phyloP scores from a whole-genome alignment of 2,329 filamentous ascomycete genomes.

The Tympanopsis confertula region DNA sequence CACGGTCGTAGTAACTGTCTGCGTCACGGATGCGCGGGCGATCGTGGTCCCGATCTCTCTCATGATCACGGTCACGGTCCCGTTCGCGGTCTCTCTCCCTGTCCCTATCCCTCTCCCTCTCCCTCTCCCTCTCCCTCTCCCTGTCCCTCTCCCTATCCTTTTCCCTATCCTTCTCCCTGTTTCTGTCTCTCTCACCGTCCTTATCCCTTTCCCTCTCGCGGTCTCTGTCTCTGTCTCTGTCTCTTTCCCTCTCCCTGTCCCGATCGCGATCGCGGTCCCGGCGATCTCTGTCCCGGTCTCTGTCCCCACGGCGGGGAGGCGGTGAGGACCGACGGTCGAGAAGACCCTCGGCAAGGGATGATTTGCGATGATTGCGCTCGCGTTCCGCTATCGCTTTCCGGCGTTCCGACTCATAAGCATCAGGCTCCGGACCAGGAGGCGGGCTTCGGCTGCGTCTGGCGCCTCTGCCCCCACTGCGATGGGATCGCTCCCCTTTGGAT shows the following conservation, averaged over 20 bases:
- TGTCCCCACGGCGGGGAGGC: constrained; percentile 23
- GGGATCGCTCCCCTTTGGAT: constrained; percentile 49
- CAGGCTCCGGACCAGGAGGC: constrained; percentile 58
- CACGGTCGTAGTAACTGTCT: constrained; percentile 65
- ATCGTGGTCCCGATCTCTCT: constrained; percentile 21
- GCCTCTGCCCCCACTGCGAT: constrained; percentile 45
- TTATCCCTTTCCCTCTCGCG: constrained; percentile 28
- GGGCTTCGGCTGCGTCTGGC: constrained; percentile 61
- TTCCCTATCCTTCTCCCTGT: constrained; percentile 22
- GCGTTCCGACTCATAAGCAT: constrained; percentile 90
- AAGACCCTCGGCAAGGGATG: constrained; percentile 54
- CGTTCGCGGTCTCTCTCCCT: constrained; percentile 3
- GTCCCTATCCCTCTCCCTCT: constrained; percentile 7
- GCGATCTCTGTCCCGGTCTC: constrained; percentile 24
- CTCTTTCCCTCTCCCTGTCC: constrained; percentile 27
- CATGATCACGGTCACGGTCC: constrained; percentile 9
- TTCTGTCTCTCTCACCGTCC: constrained; percentile 20
- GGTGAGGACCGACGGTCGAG: constrained; percentile 35
- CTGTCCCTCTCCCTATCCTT: neutral
- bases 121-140: too few relatives aligned
- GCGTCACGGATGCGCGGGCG: constrained; percentile 50
- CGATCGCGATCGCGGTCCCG: constrained; percentile 27
- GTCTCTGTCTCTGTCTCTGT: constrained; percentile 19
- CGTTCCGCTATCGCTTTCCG: constrained; percentile 87
- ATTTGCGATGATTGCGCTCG: constrained; percentile 83